A percentile compares a stretch with the other conserved stretches of the same genome.
phyloP scores from a whole-genome alignment of 257 asterid genomes.

The Penstemon eatonii region DNA sequence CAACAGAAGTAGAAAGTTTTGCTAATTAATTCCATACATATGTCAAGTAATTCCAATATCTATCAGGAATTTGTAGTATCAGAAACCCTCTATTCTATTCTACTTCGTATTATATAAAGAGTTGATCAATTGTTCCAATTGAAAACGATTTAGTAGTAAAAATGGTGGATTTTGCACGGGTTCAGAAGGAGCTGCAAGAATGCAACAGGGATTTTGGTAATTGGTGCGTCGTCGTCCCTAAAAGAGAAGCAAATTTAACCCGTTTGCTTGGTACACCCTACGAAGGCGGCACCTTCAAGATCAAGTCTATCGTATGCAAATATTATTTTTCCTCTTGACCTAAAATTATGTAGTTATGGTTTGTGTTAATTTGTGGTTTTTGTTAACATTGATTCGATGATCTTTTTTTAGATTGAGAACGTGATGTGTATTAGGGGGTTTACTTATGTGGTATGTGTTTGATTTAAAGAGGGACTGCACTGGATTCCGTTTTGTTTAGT shows the following conservation, averaged over 20 bases:
- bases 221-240: slow-evolving; percentile 65
- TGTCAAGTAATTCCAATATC: no score
- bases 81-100: no score
- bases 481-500: no score
- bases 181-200: slow-evolving; percentile 85
- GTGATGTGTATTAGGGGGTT: no score
- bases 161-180: slow-evolving; percentile 88
- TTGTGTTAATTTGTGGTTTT: slow-evolving; percentile 1
- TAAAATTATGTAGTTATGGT: not conserved
- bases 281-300: slow-evolving; percentile 91
- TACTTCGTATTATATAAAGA: no score
- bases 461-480: no score
- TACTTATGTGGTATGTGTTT: no score
- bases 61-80: no score
- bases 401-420: no score
- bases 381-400: not conserved
- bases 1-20: no score
- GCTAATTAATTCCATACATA: no score
- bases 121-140: no score
- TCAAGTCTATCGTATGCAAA: slow-evolving; percentile 51
- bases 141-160: not conserved
- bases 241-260: slow-evolving; percentile 58
- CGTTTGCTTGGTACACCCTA: slow-evolving; percentile 87
- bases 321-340: not conserved
- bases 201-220: slow-evolving; percentile 81